Base-by-base conservation (phyloP, 495 filamentous ascomycete species). In the Jackrogersella minutella region DNA sequence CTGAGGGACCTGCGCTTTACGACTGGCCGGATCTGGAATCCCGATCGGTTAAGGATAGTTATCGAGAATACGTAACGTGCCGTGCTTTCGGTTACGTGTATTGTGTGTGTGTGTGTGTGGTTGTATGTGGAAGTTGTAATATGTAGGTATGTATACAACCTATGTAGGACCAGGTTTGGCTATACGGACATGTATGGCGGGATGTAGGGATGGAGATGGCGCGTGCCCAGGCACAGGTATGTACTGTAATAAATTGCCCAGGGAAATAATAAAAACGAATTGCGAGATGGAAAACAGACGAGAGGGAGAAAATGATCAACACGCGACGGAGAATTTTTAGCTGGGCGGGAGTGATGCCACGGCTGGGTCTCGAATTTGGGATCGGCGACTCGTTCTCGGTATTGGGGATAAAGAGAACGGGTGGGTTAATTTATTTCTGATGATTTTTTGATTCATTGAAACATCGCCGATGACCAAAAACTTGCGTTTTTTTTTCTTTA, bases 241-340 rank as follows among this genome's bases (percentile, higher is more conserved):
- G 44, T 34, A 51, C 39, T 44, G n/a, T 10, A 28, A 43, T 56
- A 49, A 49, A 49, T 55, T 54, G 39, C 50, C 31, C 34, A 55
- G 28, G 31, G 2, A 46, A 21, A 21, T 21, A 55, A 33, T 26
- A 22, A 34, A 34, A 53, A 56, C 57, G 39, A 39, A 58, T 64
- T 64, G 51, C 31, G 36, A 58, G 47, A 52, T 44, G 52, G 49
- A 60, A 61, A 46, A 62, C 34, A 60, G 40, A 31, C 9, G 40
- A 62, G 51, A 47, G n/a, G n/a, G n/a, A n/a, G n/a, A 51, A 57
- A 61, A 64, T 50, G 66, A 64, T 69, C 66, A 69, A 64, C 66
- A 69, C 66, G 66, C 66, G 66, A 69, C 66, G 66, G 66, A 58
- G 61, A 69, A 61, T 69, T 64, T 68, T 64, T 61, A 57, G 51